Percentiles rank a stretch among this genome's conserved stretches.
phyloP scores from a whole-genome alignment of 768 basidiomycete species.

The Leucocoprinus leucothites region DNA sequence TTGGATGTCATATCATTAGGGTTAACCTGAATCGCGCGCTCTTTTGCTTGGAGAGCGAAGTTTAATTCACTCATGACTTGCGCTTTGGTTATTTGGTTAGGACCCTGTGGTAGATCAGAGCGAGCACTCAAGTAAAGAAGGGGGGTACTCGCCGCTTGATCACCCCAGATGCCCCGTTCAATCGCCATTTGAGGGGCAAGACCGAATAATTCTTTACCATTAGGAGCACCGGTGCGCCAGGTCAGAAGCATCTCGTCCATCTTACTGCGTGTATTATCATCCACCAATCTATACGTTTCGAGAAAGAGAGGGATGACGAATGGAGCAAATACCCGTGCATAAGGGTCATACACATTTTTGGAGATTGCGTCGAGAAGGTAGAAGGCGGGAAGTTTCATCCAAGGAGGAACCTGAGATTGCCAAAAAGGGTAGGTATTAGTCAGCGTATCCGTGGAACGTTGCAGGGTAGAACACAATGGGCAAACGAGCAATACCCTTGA shows the following conservation, averaged over 20 bases:
- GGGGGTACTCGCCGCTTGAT: conserved; percentile 27
- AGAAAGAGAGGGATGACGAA: conserved; percentile 84
- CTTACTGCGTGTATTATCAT: conserved; percentile 80
- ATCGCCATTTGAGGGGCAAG: conserved; percentile 75
- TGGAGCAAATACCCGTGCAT: conserved; percentile 79
- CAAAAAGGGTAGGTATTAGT: conserved; percentile 55
- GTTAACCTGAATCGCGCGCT: conserved; percentile 66
- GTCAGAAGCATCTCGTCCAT: conserved; percentile 98
- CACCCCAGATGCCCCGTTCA: conserved; percentile 81
- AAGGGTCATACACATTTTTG: conserved; percentile 94
- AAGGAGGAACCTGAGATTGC: conserved; percentile 71
- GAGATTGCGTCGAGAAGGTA: conserved; percentile 96
- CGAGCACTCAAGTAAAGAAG: background rate
- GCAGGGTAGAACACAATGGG: conserved; percentile 22
- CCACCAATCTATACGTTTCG: conserved; percentile 84
- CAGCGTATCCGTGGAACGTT: conserved; percentile 56
- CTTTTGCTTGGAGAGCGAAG: conserved; percentile 77
- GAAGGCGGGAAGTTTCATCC: conserved; percentile 90
- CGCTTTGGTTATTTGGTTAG: conserved; percentile 58
- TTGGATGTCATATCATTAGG: conserved; percentile 68
- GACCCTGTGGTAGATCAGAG: conserved; percentile 24
- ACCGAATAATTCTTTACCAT: conserved; percentile 83
- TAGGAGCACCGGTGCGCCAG: conserved; percentile 86
- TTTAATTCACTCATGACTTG: conserved; percentile 85
- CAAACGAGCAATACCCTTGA: conserved; percentile 20